Percentiles rank a stretch among this genome's conserved stretches.
Evolutionary conservation across 192 early-diverging fungal genomes (phyloP).

Genomic region (Coemansia sp.): DNA sequence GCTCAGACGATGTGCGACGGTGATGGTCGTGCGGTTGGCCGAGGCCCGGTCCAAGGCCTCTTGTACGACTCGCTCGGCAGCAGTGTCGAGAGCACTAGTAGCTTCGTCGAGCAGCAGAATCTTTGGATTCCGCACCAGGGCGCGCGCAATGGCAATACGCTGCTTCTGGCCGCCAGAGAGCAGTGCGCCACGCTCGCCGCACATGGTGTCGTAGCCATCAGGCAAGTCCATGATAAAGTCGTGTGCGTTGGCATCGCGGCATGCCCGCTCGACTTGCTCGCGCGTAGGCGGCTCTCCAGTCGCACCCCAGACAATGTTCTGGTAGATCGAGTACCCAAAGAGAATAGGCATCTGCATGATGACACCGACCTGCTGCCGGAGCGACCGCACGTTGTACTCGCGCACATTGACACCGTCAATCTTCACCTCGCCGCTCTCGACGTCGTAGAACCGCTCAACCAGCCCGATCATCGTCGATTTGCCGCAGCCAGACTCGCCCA

Average conservation of each 20-base stretch:
- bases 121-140: slow-evolving; percentile 82
- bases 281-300: slow-evolving; percentile 65
- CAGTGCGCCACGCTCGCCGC: slow-evolving; percentile 82
- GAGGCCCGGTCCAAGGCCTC: slow-evolving; percentile 78
- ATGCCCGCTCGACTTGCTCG: slow-evolving; percentile 70
- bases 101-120: slow-evolving; percentile 92
- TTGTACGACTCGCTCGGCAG: slow-evolving; percentile 79
- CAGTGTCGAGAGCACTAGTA: slow-evolving; percentile 83
- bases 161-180: slow-evolving; percentile 96
- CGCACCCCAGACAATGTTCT: slow-evolving; percentile 79
- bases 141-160: slow-evolving; percentile 94
- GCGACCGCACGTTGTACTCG: slow-evolving; percentile 77
- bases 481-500: slow-evolving; percentile 84
- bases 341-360: slow-evolving; percentile 93
- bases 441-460: slow-evolving; percentile 86
- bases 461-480: slow-evolving; percentile 87
- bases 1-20: slow-evolving; percentile 88
- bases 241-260: slow-evolving; percentile 72
- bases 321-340: slow-evolving; percentile 75
- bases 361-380: slow-evolving; percentile 85
- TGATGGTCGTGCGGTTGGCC: slow-evolving; percentile 82
- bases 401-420: slow-evolving; percentile 79
- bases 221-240: slow-evolving; percentile 75
- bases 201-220: slow-evolving; percentile 82
- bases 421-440: slow-evolving; percentile 57